Evolutionary conservation across 1,284 basidiomycete genomes (phyloP).

Genomic region (Uromyces viciae-fabae): DNA sequence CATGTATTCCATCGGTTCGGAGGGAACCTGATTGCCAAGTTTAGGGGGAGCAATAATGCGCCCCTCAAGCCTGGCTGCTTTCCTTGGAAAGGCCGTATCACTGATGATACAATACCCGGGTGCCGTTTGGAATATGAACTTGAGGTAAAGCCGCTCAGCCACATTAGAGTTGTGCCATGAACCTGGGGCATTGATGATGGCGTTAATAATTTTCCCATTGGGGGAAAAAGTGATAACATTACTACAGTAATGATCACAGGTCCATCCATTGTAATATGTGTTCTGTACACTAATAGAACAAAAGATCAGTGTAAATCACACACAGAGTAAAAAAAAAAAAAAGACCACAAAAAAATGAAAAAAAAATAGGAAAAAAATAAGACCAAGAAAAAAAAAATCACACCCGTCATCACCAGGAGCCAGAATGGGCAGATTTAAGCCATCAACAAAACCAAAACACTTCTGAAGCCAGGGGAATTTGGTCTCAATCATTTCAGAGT

Average conservation of each 20-base stretch:
- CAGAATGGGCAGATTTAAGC: not conserved
- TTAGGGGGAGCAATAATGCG: slow-evolving; percentile 58
- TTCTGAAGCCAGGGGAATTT: not conserved
- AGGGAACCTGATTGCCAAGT: slow-evolving; percentile 52
- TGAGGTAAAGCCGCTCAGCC: slow-evolving; percentile 56
- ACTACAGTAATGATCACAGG: not conserved
- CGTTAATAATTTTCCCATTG: slow-evolving; percentile 53
- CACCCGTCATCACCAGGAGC: not conserved
- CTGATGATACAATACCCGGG: slow-evolving; percentile 58
- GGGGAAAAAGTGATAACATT: not conserved
- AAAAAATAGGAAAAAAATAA: too few species aligned
- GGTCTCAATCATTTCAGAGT: not conserved
- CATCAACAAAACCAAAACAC: not conserved
- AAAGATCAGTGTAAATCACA: too few species aligned
- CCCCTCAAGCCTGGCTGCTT: not conserved
- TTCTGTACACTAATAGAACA: too few species aligned
- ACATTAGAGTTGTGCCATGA: slow-evolving; percentile 61
- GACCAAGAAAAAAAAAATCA: not conserved
- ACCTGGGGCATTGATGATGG: slow-evolving; percentile 57
- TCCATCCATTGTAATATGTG: too few species aligned
- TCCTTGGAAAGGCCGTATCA: slow-evolving; percentile 58
- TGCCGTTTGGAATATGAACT: slow-evolving; percentile 54
- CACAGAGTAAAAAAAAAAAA: too few species aligned
- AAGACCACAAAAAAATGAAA: too few species aligned
- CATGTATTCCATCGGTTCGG: slow-evolving; percentile 48